Evolutionary conservation across 2,329 filamentous ascomycete species (phyloP).

Genomic region (Xylariaceae sp.): DNA sequence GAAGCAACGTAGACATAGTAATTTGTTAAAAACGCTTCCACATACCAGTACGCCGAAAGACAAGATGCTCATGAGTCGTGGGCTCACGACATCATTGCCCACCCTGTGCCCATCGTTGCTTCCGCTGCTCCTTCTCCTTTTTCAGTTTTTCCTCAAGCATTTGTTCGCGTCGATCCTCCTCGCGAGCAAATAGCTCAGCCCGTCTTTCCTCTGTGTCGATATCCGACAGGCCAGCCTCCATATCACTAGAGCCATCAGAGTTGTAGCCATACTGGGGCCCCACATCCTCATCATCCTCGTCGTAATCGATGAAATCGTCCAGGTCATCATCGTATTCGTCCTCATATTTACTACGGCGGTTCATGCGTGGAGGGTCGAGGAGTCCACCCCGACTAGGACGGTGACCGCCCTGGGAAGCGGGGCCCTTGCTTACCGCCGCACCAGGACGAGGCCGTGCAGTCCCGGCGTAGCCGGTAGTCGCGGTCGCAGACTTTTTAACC

Average conservation of each 20-base stretch:
- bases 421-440: slow-evolving; percentile 30
- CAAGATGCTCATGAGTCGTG: slow-evolving; percentile 14
- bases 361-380: slow-evolving; percentile 32
- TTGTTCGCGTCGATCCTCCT: slow-evolving; percentile 61
- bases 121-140: slow-evolving; percentile 31
- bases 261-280: slow-evolving; percentile 49
- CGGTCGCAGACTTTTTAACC: slow-evolving; percentile 53
- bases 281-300: slow-evolving; percentile 45
- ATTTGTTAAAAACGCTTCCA: slow-evolving; percentile 10
- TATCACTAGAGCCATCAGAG: slow-evolving; percentile 65
- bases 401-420: slow-evolving; percentile 19
- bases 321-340: slow-evolving; percentile 58
- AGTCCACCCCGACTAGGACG: slow-evolving; percentile 29
- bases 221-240: slow-evolving; percentile 71
- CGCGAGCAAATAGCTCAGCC: slow-evolving; percentile 56
- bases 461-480: slow-evolving; percentile 61
- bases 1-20: slow-evolving; percentile 9
- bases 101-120: slow-evolving; percentile 20
- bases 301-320: slow-evolving; percentile 58
- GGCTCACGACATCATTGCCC: slow-evolving; percentile 13
- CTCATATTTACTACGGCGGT: slow-evolving; percentile 38
- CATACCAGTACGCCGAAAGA: slow-evolving; percentile 17
- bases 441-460: slow-evolving; percentile 55
- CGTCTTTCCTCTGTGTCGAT: slow-evolving; percentile 64
- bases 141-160: slow-evolving; percentile 34